These are phyloP conservation scores for Castanea crenata DNA, from an alignment of 306 rosid species.

Conservation along the genomic window DNA sequence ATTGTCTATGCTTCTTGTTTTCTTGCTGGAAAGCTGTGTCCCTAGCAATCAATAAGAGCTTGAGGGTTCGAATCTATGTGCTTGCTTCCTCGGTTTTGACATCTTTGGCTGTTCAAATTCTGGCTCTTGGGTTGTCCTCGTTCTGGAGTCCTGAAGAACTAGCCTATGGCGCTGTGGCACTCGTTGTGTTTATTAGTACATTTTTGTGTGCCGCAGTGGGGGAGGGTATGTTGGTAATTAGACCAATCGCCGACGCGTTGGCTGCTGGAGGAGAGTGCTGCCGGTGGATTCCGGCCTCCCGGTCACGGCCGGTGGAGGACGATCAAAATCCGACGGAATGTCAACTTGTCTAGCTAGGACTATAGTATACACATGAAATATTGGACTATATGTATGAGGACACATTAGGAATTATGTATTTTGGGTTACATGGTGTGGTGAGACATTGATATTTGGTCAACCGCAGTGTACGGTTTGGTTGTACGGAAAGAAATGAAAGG, in stretches of 20 bases:
- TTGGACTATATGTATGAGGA: background rate
- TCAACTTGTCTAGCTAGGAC: background rate
- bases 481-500: too few relatives aligned
- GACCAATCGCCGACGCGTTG: conserved; percentile 65
- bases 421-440: background rate
- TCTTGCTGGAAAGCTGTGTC: conserved; percentile 63
- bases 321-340: background rate
- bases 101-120: conserved; percentile 52
- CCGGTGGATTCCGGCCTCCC: conserved; percentile 6
- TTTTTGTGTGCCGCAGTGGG: conserved; percentile 52
- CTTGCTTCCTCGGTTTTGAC: conserved; percentile 35
- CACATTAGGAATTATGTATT: background rate
- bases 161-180: conserved; percentile 23
- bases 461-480: background rate
- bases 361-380: background rate
- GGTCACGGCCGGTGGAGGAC: background rate
- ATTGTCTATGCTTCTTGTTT: conserved; percentile 45
- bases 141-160: conserved; percentile 44
- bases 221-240: conserved; percentile 83
- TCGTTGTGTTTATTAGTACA: conserved; percentile 48
- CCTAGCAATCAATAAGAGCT: conserved; percentile 66
- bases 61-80: conserved; percentile 45
- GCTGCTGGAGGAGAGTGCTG: conserved; percentile 43
- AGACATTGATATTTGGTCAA: background rate
- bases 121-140: conserved; percentile 31